Evolutionary conservation across 2,329 filamentous ascomycete genomes (phyloP).

Genomic region (Paraphaeosphaeria minitans): DNA sequence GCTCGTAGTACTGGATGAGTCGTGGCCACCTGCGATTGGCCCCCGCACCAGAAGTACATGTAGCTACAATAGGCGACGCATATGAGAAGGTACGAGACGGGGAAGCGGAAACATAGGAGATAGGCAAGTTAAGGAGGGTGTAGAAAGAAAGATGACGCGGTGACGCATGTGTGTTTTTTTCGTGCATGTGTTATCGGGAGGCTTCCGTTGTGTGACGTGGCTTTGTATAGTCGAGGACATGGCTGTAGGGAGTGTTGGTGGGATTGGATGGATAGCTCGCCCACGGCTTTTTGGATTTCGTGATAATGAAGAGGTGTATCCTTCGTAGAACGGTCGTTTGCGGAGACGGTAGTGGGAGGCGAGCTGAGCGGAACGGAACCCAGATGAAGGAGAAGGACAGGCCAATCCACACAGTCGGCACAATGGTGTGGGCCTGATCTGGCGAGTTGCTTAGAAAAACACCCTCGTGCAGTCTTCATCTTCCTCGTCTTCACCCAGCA

Average conservation of each 20-base stretch:
- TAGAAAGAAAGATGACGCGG: conserved; percentile 9
- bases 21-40: conserved; percentile 7
- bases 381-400: too few relatives aligned
- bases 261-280: background rate
- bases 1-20: background rate
- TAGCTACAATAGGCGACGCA: background rate
- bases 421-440: background rate
- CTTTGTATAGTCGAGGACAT: background rate
- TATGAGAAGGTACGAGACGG: background rate
- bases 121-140: background rate
- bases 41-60: background rate
- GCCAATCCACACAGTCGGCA: background rate
- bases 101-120: background rate
- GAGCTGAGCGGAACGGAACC: background rate
- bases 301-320: background rate
- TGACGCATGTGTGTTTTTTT: conserved; percentile 16
- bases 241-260: background rate
- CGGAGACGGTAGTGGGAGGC: background rate
- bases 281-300: background rate
- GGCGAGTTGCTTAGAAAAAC: conserved; percentile 32
- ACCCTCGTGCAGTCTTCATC: conserved; percentile 23
- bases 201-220: background rate
- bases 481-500: conserved; percentile 26
- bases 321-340: background rate
- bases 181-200: conserved; percentile 6